Base-by-base conservation (phyloP, 2,329 filamentous ascomycete genomes). In the Penicillium oxalicum region DNA sequence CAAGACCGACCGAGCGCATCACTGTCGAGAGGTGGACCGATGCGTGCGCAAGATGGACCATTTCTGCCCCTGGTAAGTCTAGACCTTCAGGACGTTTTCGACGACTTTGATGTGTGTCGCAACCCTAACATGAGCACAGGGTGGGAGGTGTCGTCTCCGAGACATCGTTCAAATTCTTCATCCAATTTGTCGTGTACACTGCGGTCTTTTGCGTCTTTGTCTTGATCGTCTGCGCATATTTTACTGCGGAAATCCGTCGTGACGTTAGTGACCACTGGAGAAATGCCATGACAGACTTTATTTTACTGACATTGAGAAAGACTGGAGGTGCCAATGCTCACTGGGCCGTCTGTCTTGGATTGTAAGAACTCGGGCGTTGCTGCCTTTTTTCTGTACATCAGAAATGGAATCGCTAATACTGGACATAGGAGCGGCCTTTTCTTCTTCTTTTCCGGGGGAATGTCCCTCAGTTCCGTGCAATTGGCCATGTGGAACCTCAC, bases 11-110 rank as follows among this genome's bases (percentile, higher is more conserved):
- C 80, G 91, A 3, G 80, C 86, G 2, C 90, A 95, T 65, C 91
- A 97, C 68, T 94, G 87, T 62, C 84, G 84, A 45, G 88, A 95
- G 63, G 74, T 93, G 9, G 82, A 82, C 43, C 79, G 89, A 38
- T 97, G 91, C 62, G 86, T 95, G 24, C 74, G 79, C 36, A 93
- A 93, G 61, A 93, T 96, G 86, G 91, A 97, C 55, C 91, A 97
- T 64, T 93, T 91, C 61, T 98, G 93, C 62, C 93, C 91, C 0
- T 97, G 83, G 82, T 77, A 45, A 24, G 47, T 36, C 12, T 18
- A n/a, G 13, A 6, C 11, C 6, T 4, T 24, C 9, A 18, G 11
- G 9, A 11, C 33, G 18, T 18, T 18, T 18, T 18, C 18, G 18
- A 18, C 18, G 18, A 18, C 18, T 24, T 25, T 18, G 5, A 12